A percentile compares a stretch with the other conserved stretches of the same genome.
Conservation (phyloP, 2,329 filamentous ascomycete species). For the Penicillium frequentans region DNA sequence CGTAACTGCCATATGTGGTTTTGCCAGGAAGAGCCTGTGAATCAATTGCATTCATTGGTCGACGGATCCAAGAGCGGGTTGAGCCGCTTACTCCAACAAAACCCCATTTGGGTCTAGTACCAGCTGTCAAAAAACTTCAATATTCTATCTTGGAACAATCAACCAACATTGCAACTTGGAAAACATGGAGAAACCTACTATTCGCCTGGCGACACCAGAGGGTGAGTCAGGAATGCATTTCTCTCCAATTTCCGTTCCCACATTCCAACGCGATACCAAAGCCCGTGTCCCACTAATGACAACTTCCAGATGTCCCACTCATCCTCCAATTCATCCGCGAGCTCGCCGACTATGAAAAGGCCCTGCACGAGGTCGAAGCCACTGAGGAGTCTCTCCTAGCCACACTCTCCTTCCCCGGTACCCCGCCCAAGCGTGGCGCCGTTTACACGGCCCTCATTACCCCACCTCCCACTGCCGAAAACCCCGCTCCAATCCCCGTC, state of each 20-base stretch:
- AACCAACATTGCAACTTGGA: neutral
- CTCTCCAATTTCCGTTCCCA: neutral
- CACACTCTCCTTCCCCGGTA: slow-evolving; percentile 75
- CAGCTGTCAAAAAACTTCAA: neutral
- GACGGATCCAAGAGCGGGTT: too few species aligned
- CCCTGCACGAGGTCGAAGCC: slow-evolving; percentile 70
- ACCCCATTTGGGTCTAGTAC: neutral
- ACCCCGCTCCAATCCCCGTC: slow-evolving; percentile 46
- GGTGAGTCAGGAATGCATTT: slow-evolving; percentile 24
- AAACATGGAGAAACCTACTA: slow-evolving; percentile 37
- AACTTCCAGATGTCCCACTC: slow-evolving; percentile 67
- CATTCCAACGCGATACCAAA: neutral
- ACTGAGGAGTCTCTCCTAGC: slow-evolving; percentile 70
- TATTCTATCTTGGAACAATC: neutral
- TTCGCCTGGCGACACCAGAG: slow-evolving; percentile 43
- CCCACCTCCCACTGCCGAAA: slow-evolving; percentile 48
- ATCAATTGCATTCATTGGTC: too few species aligned
- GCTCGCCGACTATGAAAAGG: slow-evolving; percentile 85
- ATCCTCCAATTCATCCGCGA: slow-evolving; percentile 82
- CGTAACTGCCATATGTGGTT: too few species aligned
- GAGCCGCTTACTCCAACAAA: too few species aligned
- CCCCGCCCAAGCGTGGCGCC: slow-evolving; percentile 53
- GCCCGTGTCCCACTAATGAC: slow-evolving; percentile 7
- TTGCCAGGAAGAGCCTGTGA: too few species aligned
- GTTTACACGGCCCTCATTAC: slow-evolving; percentile 74